phyloP scores from a whole-genome alignment of 2,329 filamentous ascomycete species.

The Pyricularia sp. region DNA sequence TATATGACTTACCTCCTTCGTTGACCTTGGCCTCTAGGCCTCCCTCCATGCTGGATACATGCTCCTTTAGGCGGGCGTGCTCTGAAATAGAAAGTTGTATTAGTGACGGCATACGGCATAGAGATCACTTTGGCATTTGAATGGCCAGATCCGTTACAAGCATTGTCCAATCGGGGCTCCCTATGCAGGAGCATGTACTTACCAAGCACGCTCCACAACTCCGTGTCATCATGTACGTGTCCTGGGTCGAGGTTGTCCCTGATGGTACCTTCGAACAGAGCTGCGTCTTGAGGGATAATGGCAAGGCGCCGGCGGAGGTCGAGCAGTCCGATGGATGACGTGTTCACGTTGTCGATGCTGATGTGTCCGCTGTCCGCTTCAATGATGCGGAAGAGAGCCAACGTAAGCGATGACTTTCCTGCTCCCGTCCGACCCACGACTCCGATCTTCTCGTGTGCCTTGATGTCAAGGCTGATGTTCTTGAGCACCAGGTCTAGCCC shows the following conservation, averaged over 20 bases:
- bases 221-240: slow-evolving; percentile 91
- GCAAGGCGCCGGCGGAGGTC: slow-evolving; percentile 84
- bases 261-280: slow-evolving; percentile 65
- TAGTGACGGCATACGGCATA: neutral
- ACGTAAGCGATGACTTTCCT: slow-evolving; percentile 87
- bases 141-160: neutral
- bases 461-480: slow-evolving; percentile 85
- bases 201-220: slow-evolving; percentile 93
- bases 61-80: slow-evolving; percentile 87
- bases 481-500: slow-evolving; percentile 88
- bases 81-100: slow-evolving; percentile 38
- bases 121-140: neutral
- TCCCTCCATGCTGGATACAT: slow-evolving; percentile 77
- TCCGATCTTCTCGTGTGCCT: slow-evolving; percentile 94
- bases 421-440: slow-evolving; percentile 94
- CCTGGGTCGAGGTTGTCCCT: slow-evolving; percentile 93
- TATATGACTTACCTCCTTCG: slow-evolving; percentile 70
- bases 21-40: slow-evolving; percentile 83
- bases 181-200: slow-evolving; percentile 27
- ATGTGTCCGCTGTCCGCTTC: slow-evolving; percentile 78
- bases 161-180: neutral
- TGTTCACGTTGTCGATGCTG: slow-evolving; percentile 82
- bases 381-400: slow-evolving; percentile 92
- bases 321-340: slow-evolving; percentile 78
- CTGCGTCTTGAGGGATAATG: slow-evolving; percentile 96